Evolutionary conservation across 306 rosid species (phyloP), one percentile per base, ranked within the genome.

Genomic region (Cicer cuneatum): DNA sequence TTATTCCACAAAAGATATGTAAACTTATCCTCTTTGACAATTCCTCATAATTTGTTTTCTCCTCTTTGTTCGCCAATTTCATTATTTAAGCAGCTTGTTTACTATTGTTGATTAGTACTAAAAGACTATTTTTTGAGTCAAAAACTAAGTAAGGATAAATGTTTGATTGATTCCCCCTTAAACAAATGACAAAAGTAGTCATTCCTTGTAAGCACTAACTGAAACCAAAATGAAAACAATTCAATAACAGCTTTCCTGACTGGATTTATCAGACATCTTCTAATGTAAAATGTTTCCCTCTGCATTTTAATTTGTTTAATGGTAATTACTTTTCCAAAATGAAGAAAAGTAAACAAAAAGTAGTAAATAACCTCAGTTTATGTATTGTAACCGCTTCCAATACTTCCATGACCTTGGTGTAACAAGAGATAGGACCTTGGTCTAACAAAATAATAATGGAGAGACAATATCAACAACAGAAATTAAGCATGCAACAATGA

Each of bases 401-500:
- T 14, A 18, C 33, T 66, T 52, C 42, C 7, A 49, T 29, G 29
- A 62, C 5, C 45, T 43, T 13, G 4, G 4, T 52, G 62, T 43
- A 29, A 42, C 40, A 8, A 53, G 40, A 18, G 39, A 61, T 29
- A 15, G 48, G 33, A 16, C 8, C 8, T 52, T 16, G 24, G 33
- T n/a, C n/a, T n/a, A 52, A 16, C 39, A 78, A 39, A 9, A 39
- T 13, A 16, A 33, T 1, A 69, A 58, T 11, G 2, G 15, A 74
- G 54, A 48, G 46, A 35, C 46, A 51, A 6, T 59, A 73, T 73
- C 40, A 66, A 46, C 37, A 57, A 67, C 7, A 15, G 53, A 72
- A 67, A 14, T 29, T 40, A 42, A 67, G 7, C 9, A 41, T 38
- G 62, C 70, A 70, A 7, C 8, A 70, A 47, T 76, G 57, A 47